Percentiles rank a stretch among this genome's conserved stretches.
Evolutionary conservation across 75 land plant genomes (phyloP).

Genomic region (Azolla pinnata): DNA sequence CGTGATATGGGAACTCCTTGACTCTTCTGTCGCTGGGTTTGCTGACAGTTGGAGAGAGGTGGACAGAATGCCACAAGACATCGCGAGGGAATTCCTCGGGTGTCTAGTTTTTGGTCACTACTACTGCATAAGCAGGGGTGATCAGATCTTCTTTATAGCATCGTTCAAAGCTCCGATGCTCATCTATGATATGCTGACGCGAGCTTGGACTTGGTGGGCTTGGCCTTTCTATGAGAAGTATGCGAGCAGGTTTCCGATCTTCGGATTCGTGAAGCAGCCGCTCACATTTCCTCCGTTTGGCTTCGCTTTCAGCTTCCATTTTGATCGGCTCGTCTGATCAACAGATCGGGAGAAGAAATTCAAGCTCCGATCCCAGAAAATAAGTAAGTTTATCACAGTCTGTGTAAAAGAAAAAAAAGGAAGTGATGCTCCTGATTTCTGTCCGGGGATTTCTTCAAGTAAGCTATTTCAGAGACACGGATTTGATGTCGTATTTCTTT

Average conservation of each 20-base stretch:
- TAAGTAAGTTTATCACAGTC: too few species aligned
- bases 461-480: too few species aligned
- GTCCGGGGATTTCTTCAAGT: too few species aligned
- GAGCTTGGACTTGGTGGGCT: constrained; percentile 7
- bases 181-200: neutral
- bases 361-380: too few species aligned
- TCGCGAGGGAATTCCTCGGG: constrained; percentile 8
- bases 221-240: constrained; percentile 8
- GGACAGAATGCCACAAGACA: constrained; percentile 13
- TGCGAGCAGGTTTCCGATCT: constrained; percentile 1
- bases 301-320: neutral
- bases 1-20: constrained; percentile 5
- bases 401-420: too few species aligned
- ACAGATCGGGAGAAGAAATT: too few species aligned
- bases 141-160: constrained; percentile 8
- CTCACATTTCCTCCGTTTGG: constrained; percentile 8
- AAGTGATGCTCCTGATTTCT: too few species aligned
- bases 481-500: too few species aligned
- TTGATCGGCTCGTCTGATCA: neutral
- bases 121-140: constrained; percentile 6
- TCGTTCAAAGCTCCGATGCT: constrained; percentile 9
- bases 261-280: constrained; percentile 4
- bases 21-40: constrained; percentile 1
- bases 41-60: constrained; percentile 9
- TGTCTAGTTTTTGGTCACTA: constrained; percentile 10